A percentile compares a stretch with the other conserved stretches of the same genome.
phyloP scores from a whole-genome alignment of 371 early-diverging fungal genomes.

The Entomophthora muscae region DNA sequence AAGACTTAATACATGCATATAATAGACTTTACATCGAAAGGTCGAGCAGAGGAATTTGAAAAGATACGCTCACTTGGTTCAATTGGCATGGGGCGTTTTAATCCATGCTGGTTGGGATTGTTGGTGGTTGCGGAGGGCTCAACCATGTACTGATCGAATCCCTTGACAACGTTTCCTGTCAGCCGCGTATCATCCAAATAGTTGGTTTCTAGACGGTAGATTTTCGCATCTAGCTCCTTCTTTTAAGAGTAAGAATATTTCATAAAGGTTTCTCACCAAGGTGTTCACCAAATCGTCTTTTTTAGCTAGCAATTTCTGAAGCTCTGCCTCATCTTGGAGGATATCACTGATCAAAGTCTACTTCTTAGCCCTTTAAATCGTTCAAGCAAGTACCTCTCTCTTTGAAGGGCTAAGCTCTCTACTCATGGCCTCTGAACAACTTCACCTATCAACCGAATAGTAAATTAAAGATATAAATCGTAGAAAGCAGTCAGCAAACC shows the following conservation, averaged over 20 bases:
- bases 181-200: conserved; percentile 5
- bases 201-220: conserved; percentile 6
- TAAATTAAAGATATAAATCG: no score
- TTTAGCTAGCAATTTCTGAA: background rate
- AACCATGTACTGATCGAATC: conserved; percentile 6
- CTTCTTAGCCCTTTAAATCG: background rate
- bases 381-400: background rate
- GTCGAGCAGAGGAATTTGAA: background rate
- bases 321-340: background rate
- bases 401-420: background rate
- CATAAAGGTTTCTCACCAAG: background rate
- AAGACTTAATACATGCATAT: background rate
- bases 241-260: background rate
- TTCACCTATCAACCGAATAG: no score
- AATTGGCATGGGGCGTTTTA: conserved; percentile 1
- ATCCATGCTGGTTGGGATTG: background rate
- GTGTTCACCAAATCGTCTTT: background rate
- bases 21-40: background rate
- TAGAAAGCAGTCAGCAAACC: no score
- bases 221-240: background rate
- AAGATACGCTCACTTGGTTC: conserved; percentile 3
- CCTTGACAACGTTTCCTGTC: conserved; percentile 6
- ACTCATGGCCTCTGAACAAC: no score
- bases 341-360: background rate
- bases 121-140: background rate